These are phyloP conservation scores for Entelexis paramagnoliae DNA, from an alignment of 1,139 yeast species.

Conservation along the genomic window DNA sequence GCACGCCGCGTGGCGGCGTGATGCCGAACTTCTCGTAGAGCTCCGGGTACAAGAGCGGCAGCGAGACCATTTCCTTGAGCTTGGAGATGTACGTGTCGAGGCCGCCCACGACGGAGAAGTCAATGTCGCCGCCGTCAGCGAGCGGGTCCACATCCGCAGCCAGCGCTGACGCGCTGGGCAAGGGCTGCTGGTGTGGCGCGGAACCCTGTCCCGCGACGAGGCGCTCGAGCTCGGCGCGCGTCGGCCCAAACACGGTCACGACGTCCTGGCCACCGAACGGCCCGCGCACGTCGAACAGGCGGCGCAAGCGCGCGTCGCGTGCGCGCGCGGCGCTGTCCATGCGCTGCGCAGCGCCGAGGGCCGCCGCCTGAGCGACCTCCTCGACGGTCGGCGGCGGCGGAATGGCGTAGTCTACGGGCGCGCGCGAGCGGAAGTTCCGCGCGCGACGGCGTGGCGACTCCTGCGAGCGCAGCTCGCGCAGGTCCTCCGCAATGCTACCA, in stretches of 20 bases:
- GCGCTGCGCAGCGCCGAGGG: conserved; percentile 5
- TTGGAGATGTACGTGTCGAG: conserved; percentile 82
- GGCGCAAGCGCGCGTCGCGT: conserved; percentile 34
- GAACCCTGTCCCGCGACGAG: conserved; percentile 18
- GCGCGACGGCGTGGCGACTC: conserved; percentile 24
- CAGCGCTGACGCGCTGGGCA: conserved; percentile 20
- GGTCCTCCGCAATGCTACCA: conserved; percentile 24
- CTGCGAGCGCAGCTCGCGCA: conserved; percentile 14
- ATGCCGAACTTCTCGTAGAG: conserved; percentile 80
- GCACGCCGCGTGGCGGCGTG: conserved; percentile 95
- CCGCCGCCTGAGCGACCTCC: conserved; percentile 19
- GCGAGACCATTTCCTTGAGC: conserved; percentile 91
- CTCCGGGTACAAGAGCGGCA: conserved; percentile 90
- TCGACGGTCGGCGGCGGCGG: conserved; percentile 22
- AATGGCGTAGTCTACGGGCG: conserved; percentile 21
- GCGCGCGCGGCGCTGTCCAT: conserved; percentile 3
- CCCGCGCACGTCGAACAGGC: conserved; percentile 88
- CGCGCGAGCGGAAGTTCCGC: conserved; percentile 23
- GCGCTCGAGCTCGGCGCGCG: conserved; percentile 16
- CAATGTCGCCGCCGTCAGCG: conserved; percentile 88
- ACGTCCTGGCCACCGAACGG: conserved; percentile 91
- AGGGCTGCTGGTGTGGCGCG: conserved; percentile 4
- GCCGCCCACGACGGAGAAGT: conserved; percentile 87
- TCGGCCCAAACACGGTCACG: conserved; percentile 33
- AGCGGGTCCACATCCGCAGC: conserved; percentile 91